Evolutionary conservation across 2,329 filamentous ascomycete genomes (phyloP).

Genomic region (Xenoacremonium recifei): DNA sequence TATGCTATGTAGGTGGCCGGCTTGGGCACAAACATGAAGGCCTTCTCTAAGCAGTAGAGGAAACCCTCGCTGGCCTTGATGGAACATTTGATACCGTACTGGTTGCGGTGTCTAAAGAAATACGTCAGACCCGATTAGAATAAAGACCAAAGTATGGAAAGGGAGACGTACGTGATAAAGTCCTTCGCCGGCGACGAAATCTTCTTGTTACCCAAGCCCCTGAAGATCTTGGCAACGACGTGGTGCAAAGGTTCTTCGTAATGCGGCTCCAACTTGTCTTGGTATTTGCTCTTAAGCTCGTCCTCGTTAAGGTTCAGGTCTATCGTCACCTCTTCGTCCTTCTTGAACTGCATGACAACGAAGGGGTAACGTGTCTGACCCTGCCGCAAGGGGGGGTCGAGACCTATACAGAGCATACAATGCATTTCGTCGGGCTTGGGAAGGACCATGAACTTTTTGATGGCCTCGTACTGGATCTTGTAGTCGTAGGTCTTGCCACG

Average conservation of each 20-base stretch:
- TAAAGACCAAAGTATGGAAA: neutral
- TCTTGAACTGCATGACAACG: conserved; percentile 98
- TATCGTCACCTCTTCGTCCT: conserved; percentile 94
- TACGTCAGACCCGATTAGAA: conserved; percentile 26
- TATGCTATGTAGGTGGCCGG: conserved; percentile 96
- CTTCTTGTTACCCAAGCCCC: conserved; percentile 91
- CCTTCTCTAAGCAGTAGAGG: conserved; percentile 95
- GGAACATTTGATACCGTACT: conserved; percentile 97
- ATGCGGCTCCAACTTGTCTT: conserved; percentile 81
- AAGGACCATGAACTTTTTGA: conserved; percentile 98
- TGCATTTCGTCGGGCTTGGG: conserved; percentile 99
- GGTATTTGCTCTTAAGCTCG: conserved; percentile 78
- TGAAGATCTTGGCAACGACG: conserved; percentile 94
- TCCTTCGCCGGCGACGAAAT: conserved; percentile 91
- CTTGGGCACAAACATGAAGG: conserved; percentile 98
- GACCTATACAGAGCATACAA: conserved; percentile 88
- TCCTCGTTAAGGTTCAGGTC: conserved; percentile 96
- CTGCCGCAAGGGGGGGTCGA: conserved; percentile 93
- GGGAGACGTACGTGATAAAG: conserved; percentile 67
- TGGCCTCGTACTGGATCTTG: conserved; percentile 97
- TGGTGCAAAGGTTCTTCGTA: conserved; percentile 94
- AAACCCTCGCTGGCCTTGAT: conserved; percentile 99
- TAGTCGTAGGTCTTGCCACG: conserved; percentile 99
- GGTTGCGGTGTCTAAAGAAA: conserved; percentile 70
- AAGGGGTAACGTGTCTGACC: conserved; percentile 98